These are phyloP conservation scores for Pterocarpus santalinus DNA, from an alignment of 306 rosid species.

Conservation along the genomic window DNA sequence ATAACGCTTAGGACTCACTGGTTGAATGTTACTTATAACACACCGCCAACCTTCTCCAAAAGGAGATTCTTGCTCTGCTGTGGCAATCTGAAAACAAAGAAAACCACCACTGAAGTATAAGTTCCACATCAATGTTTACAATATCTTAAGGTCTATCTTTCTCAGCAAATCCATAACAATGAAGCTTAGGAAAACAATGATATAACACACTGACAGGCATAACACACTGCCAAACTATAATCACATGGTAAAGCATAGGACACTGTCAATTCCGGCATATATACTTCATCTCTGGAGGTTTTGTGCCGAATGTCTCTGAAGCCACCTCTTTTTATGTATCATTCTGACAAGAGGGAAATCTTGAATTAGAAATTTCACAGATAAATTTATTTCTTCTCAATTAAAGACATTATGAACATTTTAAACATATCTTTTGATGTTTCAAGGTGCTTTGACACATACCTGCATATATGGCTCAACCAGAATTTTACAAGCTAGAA, in stretches of 20 bases:
- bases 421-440: not conserved
- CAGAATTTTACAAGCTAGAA: conserved; percentile 11
- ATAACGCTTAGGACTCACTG: conserved; percentile 48
- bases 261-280: not conserved
- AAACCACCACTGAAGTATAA: conserved; percentile 61
- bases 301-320: conserved; percentile 11
- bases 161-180: conserved; percentile 72
- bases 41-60: conserved; percentile 69
- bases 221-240: not conserved
- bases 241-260: not conserved
- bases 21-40: not conserved
- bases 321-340: not conserved
- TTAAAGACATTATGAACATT: too few species aligned
- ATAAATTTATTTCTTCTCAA: too few species aligned
- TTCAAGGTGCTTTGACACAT: conserved; percentile 64
- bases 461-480: conserved; percentile 54
- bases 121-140: conserved; percentile 64
- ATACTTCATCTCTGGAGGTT: not conserved
- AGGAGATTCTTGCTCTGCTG: conserved; percentile 60
- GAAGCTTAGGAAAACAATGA: conserved; percentile 42
- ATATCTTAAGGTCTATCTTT: conserved; percentile 64
- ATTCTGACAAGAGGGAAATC: too few species aligned
- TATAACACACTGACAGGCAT: not conserved
- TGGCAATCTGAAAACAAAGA: conserved; percentile 60
- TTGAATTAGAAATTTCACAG: too few species aligned